Base-by-base conservation (phyloP, 768 basidiomycete species). In the Neoboletus brunneissimus region DNA sequence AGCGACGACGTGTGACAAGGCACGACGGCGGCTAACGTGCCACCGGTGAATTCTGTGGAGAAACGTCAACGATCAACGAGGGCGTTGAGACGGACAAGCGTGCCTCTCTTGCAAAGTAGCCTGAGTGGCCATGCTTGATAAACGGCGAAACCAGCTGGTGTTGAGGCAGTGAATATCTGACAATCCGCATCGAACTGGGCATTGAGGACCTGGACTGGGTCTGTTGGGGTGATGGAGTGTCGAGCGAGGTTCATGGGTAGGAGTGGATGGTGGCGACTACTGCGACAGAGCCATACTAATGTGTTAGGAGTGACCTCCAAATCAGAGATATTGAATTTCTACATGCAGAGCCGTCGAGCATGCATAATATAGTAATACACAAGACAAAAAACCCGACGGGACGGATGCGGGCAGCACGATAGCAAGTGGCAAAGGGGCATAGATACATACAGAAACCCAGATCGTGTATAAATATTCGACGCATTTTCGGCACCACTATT, bases 1-100 rank as follows among this genome's bases (percentile, higher is more conserved):
- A 95, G 75, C 56, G 91, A 92, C 12, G 91, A 86, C 12, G 85
- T 81, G 66, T 94, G 91, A 53, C 91, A 75, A 3, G 93, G 93
- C 15, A 91, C 79, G 18, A 83, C 88, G 25, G 81, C 78, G n/a
- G 87, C 76, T 1, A 94, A 77, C 2, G 92, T 93, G 29, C 92
- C 91, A 38, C 87, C 87, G 15, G 80, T 80, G 53, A 94, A 76
- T 69, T 93, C 91, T 94, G 67, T 37, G 52, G 54, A 56, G 12
- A 34, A 53, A 27, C 51, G 51, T 73, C 48, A 70, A 57, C 32
- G 34, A 42, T 53, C 40, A 40, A 61, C n/a, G n/a, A 45, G 32
- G 23, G 9, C n/a, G 23, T 18, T 13, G 23, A 51, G 34, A 27
- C 20, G 32, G 47, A 50, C n/a, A 51, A 37, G 61, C 70, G 63